phyloP scores from a whole-genome alignment of 257 asterid species.

The Eustoma russellianum region DNA sequence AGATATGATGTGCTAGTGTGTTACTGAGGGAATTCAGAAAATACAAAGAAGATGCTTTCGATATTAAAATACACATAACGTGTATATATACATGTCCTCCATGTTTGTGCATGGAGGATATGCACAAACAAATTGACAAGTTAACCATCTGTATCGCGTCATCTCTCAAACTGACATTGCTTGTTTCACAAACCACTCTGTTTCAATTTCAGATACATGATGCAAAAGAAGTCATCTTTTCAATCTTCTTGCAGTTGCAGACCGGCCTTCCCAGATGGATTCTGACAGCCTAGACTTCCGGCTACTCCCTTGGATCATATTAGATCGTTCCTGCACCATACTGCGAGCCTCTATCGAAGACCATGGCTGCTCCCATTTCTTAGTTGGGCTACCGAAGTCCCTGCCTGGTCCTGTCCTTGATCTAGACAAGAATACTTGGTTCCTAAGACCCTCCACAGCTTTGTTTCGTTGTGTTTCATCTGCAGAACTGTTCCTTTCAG shows the following conservation, averaged over 20 bases:
- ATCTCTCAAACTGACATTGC: neutral
- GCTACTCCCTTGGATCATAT: conserved; percentile 21
- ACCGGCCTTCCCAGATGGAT: conserved; percentile 35
- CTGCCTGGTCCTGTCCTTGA: conserved; percentile 30
- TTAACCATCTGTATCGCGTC: conserved; percentile 18
- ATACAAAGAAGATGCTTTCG: too few relatives aligned
- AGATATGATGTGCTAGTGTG: too few relatives aligned
- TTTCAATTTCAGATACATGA: too few relatives aligned
- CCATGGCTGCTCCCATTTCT: conserved; percentile 46
- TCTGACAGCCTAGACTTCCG: conserved; percentile 51
- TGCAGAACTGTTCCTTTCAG: conserved; percentile 37
- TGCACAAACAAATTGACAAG: conserved; percentile 29
- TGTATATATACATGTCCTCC: too few relatives aligned
- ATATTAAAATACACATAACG: too few relatives aligned
- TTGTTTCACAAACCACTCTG: neutral
- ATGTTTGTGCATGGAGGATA: too few relatives aligned
- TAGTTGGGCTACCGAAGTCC: conserved; percentile 30
- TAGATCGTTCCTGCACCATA: conserved; percentile 26
- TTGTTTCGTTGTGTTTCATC: conserved; percentile 42
- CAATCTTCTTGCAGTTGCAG: conserved; percentile 37
- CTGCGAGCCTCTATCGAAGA: conserved; percentile 32
- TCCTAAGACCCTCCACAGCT: conserved; percentile 44
- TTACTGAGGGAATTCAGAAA: too few relatives aligned
- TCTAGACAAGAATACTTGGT: conserved; percentile 26
- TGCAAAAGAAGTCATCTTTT: conserved; percentile 35